Conservation (phyloP, 305 asterid genomes). For the Fraxinus angustifolia region DNA sequence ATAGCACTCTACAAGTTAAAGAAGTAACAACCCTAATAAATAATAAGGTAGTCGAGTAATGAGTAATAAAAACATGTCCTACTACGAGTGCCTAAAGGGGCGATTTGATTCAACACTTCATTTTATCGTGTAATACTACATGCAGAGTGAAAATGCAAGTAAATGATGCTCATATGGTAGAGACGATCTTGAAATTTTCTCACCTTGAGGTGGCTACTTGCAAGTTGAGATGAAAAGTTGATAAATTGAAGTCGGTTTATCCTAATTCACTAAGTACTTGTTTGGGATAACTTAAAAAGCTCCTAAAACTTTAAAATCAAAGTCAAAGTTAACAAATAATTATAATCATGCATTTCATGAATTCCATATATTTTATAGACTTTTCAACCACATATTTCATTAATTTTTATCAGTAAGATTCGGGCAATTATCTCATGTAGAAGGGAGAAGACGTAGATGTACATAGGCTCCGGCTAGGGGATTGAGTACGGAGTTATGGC, state of each 20-base stretch:
- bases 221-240: not conserved
- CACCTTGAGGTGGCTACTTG: not conserved
- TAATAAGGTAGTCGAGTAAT: not conserved
- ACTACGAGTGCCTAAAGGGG: not conserved
- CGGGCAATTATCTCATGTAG: not conserved
- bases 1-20: not conserved
- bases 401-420: not conserved
- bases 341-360: not conserved
- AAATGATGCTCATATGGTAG: not conserved
- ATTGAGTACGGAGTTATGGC: not conserved
- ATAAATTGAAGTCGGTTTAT: not conserved
- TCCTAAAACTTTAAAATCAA: not conserved
- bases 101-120: not conserved
- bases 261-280: not conserved
- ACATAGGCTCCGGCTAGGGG: slow-evolving; percentile 11
- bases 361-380: not conserved
- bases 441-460: not conserved
- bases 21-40: not conserved
- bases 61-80: not conserved
- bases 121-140: not conserved
- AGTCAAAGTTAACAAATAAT: not conserved
- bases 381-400: not conserved
- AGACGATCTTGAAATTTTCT: not conserved
- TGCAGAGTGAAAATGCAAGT: not conserved
- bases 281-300: not conserved